Percentiles rank a stretch among this genome's conserved stretches.
Evolutionary conservation across 306 rosid species (phyloP).

Genomic region (Lupinus albus): DNA sequence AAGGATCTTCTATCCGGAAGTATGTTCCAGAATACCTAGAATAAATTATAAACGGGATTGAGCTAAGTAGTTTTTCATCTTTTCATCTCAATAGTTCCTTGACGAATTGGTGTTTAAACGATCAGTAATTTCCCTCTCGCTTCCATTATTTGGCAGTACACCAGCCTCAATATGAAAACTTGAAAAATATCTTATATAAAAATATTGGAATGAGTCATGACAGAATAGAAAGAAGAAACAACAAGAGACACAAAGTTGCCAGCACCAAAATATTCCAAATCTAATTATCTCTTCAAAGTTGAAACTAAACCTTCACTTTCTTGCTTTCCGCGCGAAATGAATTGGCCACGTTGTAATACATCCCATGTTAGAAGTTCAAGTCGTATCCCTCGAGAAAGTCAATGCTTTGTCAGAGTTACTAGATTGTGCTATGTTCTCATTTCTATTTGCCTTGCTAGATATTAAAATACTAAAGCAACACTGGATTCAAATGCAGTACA

Average conservation of each 20-base stretch:
- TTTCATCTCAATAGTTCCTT: no score
- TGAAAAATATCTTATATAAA: background rate
- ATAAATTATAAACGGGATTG: no score
- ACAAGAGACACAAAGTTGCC: slow-evolving; percentile 29
- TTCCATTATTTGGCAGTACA: no score
- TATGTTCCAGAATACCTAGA: no score
- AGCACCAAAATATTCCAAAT: slow-evolving; percentile 31
- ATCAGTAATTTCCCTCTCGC: no score
- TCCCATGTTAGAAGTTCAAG: slow-evolving; percentile 37
- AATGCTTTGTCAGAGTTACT: slow-evolving; percentile 38
- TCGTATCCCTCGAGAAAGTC: slow-evolving; percentile 30
- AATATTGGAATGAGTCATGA: slow-evolving; percentile 13
- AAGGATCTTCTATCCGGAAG: no score
- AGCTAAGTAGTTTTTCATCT: no score
- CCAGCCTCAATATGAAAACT: no score
- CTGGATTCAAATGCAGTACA: slow-evolving; percentile 33
- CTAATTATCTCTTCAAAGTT: background rate
- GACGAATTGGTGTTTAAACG: no score
- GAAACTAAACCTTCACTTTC: slow-evolving; percentile 30
- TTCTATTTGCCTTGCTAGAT: slow-evolving; percentile 17
- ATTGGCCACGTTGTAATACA: background rate
- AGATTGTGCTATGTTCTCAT: slow-evolving; percentile 26
- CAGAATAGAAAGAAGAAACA: slow-evolving; percentile 33
- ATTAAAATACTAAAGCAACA: background rate
- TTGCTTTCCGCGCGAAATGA: slow-evolving; percentile 41